Evolutionary conservation across 768 basidiomycete genomes (phyloP).

Genomic region (Hemileccinum rubropunctum): DNA sequence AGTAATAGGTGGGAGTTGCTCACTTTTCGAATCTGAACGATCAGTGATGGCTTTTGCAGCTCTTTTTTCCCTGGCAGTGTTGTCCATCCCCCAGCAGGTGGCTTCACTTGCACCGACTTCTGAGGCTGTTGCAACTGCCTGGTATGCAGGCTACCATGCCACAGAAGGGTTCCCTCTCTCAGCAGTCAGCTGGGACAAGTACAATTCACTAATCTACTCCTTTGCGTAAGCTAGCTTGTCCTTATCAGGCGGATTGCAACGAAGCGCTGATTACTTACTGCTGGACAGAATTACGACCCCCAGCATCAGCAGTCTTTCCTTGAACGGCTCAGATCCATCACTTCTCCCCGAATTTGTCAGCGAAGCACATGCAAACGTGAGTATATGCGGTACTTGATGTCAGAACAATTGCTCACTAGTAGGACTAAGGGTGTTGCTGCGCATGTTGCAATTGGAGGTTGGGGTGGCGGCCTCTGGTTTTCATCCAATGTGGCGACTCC

Average conservation of each 20-base stretch:
- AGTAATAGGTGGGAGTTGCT: too few species aligned
- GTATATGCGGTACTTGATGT: constrained; percentile 1
- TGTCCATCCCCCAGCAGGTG: background rate
- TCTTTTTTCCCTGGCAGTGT: background rate
- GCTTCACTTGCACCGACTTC: background rate
- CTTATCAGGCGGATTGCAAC: background rate
- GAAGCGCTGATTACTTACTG: background rate
- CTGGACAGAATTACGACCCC: constrained; percentile 30
- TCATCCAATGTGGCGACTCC: constrained; percentile 58
- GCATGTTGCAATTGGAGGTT: constrained; percentile 65
- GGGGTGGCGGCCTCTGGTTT: constrained; percentile 62
- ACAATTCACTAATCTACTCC: constrained; percentile 61
- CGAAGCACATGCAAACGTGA: constrained; percentile 33
- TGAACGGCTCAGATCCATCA: constrained; percentile 40
- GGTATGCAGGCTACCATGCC: constrained; percentile 64
- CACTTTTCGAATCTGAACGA: background rate
- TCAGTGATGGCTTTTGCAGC: background rate
- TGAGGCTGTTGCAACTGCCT: constrained; percentile 44
- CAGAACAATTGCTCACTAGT: background rate
- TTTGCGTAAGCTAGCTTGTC: constrained; percentile 47
- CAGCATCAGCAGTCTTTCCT: constrained; percentile 26
- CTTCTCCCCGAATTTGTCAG: constrained; percentile 56
- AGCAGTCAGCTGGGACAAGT: constrained; percentile 62
- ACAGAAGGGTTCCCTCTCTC: constrained; percentile 31
- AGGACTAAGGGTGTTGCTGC: constrained; percentile 50